phyloP scores from a whole-genome alignment of 2,329 filamentous ascomycete genomes.

The Aureobasidium melanogenum region DNA sequence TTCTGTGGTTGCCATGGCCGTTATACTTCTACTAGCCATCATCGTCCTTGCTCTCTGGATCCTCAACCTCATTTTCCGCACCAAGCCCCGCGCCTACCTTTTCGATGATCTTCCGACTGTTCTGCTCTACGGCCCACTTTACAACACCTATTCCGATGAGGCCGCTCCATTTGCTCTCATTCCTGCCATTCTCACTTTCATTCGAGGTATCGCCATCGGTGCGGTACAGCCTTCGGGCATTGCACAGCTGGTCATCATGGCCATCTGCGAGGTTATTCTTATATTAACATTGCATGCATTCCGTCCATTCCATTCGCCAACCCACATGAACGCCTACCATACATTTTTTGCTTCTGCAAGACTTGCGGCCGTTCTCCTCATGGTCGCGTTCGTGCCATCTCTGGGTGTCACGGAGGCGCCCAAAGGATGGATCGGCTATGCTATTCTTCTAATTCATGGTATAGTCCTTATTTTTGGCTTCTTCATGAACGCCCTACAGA shows the following conservation, averaged over 20 bases:
- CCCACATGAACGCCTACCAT: conserved; percentile 96
- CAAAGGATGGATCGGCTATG: conserved; percentile 93
- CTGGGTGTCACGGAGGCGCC: conserved; percentile 68
- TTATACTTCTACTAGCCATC: conserved; percentile 63
- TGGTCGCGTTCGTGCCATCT: conserved; percentile 67
- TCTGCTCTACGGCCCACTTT: conserved; percentile 81
- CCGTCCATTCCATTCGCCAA: conserved; percentile 79
- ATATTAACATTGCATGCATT: conserved; percentile 83
- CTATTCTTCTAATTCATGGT: conserved; percentile 77
- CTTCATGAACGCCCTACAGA: conserved; percentile 84
- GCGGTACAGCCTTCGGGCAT: conserved; percentile 89
- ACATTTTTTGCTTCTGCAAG: conserved; percentile 72
- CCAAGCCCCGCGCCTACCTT: conserved; percentile 73
- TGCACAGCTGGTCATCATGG: conserved; percentile 82
- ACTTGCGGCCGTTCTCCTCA: conserved; percentile 52
- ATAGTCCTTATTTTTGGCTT: conserved; percentile 84
- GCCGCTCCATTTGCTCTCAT: conserved; percentile 84
- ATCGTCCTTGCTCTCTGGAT: conserved; percentile 70
- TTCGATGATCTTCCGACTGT: conserved; percentile 92
- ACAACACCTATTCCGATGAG: conserved; percentile 95
- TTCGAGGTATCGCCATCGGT: conserved; percentile 83
- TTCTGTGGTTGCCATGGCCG: conserved; percentile 65
- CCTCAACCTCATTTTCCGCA: conserved; percentile 68
- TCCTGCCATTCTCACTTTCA: conserved; percentile 72
- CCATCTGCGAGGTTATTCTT: conserved; percentile 87